Evolutionary conservation across 176 grass and related monocot species (phyloP), one percentile per base, ranked within the genome.

Genomic region (Oryza longistaminata): DNA sequence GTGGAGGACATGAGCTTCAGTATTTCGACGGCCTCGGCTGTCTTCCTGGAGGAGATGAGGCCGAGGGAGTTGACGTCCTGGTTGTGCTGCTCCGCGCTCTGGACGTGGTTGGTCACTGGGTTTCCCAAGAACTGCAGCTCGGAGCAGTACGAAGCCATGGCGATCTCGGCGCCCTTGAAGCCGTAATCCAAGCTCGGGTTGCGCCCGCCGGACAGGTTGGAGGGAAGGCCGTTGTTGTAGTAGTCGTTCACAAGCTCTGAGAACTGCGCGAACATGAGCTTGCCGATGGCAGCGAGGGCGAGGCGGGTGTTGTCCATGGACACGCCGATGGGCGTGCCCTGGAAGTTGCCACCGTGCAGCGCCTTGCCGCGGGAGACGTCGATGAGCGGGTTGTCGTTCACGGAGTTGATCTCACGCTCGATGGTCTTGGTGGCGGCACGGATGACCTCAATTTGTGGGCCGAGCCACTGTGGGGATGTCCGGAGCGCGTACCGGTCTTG

Each of bases 61-160:
- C 94, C 91, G 0, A 96, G 84, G 0, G 94, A 96, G 87, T 96
- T 96, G 10, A 96, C 94, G 44, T 93, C 94, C 70, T 96, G 94
- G 87, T 96, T 96, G 84, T 96, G 94, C 62, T 96, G 94, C 91
- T 96, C 94, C 2, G 94, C 91, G 72, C 91, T 93, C 77, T 96
- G 94, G 10, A 96, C 94, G 55, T 96, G 94, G 91, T 93, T 96
- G 84, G 94, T 93, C 9, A 96, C 94, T 7, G 94, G 91, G 64
- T 96, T 96, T 26, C 81, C 94, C 31, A 96, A 79, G 81, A 96
- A 96, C 61, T 96, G 94, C 69, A 96, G 75, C 68, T 96, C 94
- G 0, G 94, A 96, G 87, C 91, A 96, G 78, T 96, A 96, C 0
- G 94, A 85, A 0, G 94, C 94, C 94, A 96, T 96, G 81, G 91